Base-by-base conservation (phyloP, 176 grass and related monocot species). In the Oryza brachyantha region DNA sequence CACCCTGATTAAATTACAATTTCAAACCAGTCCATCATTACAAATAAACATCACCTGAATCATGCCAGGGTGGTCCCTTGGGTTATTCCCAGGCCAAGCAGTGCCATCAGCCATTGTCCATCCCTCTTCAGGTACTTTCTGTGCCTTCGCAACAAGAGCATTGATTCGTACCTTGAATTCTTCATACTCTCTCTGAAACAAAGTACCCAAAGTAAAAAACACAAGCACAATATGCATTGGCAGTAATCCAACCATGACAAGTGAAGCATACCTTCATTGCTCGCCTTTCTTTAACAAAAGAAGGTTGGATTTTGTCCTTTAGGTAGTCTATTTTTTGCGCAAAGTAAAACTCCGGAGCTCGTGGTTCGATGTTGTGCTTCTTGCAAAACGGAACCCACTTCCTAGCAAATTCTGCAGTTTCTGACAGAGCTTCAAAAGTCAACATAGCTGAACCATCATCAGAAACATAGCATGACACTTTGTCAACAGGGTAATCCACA, bases 61-160 rank as follows among this genome's bases (percentile, higher is more conserved):
- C 96, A 99, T 99, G 81, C 96, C 96, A 96, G 96, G 96, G 74
- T 99, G 96, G 50, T 99, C 96, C 66, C 96, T 93, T 76, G 79
- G 75, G 65, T 96, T 99, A 91, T 99, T 99, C 80, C 96, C 96
- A 88, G 96, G 96, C 96, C 96, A 99, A 39, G 88, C 77, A 74
- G 96, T 99, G 75, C 96, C 96, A 84, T 99, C 96, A 50, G 92
- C 86, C 96, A 99, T 99, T 74, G 92, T 95, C 96, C 96, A 99
- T 11, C 96, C 96, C 70, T 99, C 96, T 76, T 99, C 96, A 61
- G 96, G 96, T 61, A 93, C 86, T 87, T 99, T 99, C 75, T 99
- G 96, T 75, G 96, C 96, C 77, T 99, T 99, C 28, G 96, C 96
- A 22, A 99, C 92, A 89, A 99, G 96, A 54, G 96, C 92, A 89